Evolutionary conservation across 1,284 basidiomycete species (phyloP).

Genomic region (Apiotrichum porosum): DNA sequence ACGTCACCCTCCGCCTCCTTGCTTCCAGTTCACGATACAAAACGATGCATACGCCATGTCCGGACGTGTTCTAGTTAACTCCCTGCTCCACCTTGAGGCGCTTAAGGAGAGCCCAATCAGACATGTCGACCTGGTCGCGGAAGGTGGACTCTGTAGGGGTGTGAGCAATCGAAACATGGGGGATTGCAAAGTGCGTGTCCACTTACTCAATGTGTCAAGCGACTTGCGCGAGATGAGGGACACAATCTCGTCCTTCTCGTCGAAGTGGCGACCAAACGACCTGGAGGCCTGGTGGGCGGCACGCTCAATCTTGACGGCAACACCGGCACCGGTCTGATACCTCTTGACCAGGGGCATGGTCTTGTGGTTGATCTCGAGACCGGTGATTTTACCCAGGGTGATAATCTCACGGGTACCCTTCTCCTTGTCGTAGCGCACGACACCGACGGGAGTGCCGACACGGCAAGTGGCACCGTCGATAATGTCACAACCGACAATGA

Average conservation of each 20-base stretch:
- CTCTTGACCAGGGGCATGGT: slow-evolving; percentile 75
- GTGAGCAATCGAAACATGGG: too few relatives aligned
- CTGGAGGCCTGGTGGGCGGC: slow-evolving; percentile 93
- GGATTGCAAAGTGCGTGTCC: slow-evolving; percentile 1
- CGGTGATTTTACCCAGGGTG: slow-evolving; percentile 89
- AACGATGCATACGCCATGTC: too few relatives aligned
- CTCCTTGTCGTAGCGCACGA: slow-evolving; percentile 73
- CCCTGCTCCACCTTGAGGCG: slow-evolving; percentile 83
- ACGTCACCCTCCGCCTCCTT: too few relatives aligned
- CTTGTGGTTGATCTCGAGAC: slow-evolving; percentile 88
- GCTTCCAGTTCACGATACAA: too few relatives aligned
- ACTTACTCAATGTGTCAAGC: slow-evolving; percentile 67
- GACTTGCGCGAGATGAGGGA: slow-evolving; percentile 86
- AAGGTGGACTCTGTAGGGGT: slow-evolving; percentile 75
- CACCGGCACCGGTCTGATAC: slow-evolving; percentile 50
- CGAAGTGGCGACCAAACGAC: slow-evolving; percentile 79
- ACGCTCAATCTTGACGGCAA: slow-evolving; percentile 98
- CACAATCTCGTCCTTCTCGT: slow-evolving; percentile 90
- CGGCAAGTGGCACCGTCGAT: slow-evolving; percentile 78
- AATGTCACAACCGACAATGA: slow-evolving; percentile 96
- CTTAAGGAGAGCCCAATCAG: slow-evolving; percentile 94
- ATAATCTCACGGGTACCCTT: slow-evolving; percentile 90
- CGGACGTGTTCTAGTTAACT: too few relatives aligned
- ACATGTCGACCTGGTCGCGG: slow-evolving; percentile 80
- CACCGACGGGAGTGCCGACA: slow-evolving; percentile 93